Conservation (phyloP, 352 stramenopile genomes). For the Pythium folliculosum region DNA sequence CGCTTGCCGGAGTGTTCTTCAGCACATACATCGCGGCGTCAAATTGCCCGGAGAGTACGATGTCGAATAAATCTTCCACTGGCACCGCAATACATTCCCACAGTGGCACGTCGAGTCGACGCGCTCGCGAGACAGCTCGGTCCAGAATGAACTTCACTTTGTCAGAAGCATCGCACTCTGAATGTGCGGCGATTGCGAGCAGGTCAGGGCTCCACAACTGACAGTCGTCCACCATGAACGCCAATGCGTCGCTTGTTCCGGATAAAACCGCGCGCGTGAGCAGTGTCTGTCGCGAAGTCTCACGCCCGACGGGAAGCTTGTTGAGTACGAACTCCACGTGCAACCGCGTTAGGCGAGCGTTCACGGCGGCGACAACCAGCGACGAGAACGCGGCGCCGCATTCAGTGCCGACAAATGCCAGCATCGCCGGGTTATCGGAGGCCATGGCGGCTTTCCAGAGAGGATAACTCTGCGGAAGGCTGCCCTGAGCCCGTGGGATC, state of each 20-base stretch:
- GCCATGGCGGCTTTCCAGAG: constrained; percentile 2
- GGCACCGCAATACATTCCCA: background rate
- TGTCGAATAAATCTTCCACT: background rate
- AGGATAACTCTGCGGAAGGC: background rate
- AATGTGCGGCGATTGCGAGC: background rate
- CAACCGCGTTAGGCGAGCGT: background rate
- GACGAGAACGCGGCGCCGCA: background rate
- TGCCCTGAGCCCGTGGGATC: background rate
- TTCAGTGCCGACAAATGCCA: background rate
- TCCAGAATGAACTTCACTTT: background rate
- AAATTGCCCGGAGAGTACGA: background rate
- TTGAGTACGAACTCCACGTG: background rate
- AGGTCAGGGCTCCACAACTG: background rate
- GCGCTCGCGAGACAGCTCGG: background rate
- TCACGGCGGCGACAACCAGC: background rate
- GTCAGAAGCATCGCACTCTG: background rate
- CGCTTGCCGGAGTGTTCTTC: background rate
- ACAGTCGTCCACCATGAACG: background rate
- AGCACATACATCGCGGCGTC: constrained; percentile 2
- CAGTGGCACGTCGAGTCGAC: background rate
- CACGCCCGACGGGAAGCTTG: background rate
- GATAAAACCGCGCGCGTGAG: background rate
- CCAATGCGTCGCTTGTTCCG: background rate
- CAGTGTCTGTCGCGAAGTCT: background rate
- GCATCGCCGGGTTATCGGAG: background rate